A percentile compares a stretch with the other conserved stretches of the same genome.
phyloP scores from a whole-genome alignment of 345 rosid species.

The Clarkia xantiana region DNA sequence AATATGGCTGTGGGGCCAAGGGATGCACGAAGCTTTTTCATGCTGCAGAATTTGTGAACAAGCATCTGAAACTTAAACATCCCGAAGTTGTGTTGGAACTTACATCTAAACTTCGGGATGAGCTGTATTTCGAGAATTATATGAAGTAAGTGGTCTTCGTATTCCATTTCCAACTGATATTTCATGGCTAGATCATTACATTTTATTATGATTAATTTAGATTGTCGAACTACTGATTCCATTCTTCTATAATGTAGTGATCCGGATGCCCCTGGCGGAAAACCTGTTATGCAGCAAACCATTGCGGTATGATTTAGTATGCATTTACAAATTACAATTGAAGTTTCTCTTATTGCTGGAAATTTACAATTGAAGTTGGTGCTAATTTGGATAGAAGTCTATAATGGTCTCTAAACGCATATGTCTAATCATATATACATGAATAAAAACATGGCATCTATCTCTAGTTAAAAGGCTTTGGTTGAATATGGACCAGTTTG shows the following conservation, averaged over 20 bases:
- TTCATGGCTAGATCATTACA: no score
- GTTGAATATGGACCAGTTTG: no score
- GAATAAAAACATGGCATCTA: no score
- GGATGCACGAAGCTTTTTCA: constrained; percentile 99
- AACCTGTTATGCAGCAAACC: constrained; percentile 74
- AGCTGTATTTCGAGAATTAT: constrained; percentile 86
- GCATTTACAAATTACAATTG: no score
- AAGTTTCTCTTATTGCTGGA: no score
- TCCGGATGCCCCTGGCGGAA: constrained; percentile 93
- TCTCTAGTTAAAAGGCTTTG: no score
- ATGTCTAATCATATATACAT: no score
- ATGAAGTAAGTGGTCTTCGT: constrained; percentile 53
- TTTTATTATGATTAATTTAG: neutral
- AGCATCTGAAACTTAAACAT: constrained; percentile 97
- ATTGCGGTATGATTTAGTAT: constrained; percentile 31
- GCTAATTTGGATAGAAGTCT: no score
- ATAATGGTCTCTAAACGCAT: no score
- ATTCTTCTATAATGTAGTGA: constrained; percentile 39
- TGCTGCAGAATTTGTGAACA: constrained; percentile 96
- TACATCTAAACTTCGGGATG: constrained; percentile 87
- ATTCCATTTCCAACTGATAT: no score
- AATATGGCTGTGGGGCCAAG: constrained; percentile 99
- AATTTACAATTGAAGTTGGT: no score
- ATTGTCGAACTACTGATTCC: neutral
- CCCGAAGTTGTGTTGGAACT: constrained; percentile 63